These are phyloP conservation scores for Apophysomyces ossiformis DNA, from an alignment of 371 early-diverging fungal species.

Conservation along the genomic window DNA sequence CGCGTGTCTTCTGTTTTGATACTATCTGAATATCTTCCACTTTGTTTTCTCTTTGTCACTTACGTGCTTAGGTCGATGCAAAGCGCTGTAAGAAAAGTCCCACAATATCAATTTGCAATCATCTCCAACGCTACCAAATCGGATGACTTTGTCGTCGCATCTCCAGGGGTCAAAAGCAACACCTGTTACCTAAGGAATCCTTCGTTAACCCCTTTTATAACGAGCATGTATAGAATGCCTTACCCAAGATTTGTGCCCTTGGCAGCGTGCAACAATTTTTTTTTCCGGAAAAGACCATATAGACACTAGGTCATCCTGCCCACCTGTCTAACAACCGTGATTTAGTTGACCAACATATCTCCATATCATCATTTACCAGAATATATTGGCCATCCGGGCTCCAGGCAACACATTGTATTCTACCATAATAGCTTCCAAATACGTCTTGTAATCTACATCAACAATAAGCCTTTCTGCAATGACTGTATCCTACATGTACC, in stretches of 20 bases:
- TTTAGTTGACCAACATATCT: not conserved
- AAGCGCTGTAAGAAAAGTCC: slow-evolving; percentile 84
- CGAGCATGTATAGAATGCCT: slow-evolving; percentile 16
- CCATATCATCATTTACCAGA: slow-evolving; percentile 55
- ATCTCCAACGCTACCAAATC: slow-evolving; percentile 89
- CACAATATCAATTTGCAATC: slow-evolving; percentile 82
- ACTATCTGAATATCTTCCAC: not conserved
- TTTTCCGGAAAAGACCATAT: slow-evolving; percentile 83
- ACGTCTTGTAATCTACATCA: slow-evolving; percentile 66
- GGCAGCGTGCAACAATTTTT: slow-evolving; percentile 80
- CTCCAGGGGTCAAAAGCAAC: slow-evolving; percentile 91
- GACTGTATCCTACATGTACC: slow-evolving; percentile 23
- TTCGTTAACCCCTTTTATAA: not conserved
- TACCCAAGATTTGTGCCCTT: slow-evolving; percentile 93
- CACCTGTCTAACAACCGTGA: slow-evolving; percentile 57
- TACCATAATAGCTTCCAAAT: slow-evolving; percentile 80
- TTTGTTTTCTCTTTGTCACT: slow-evolving; percentile 18
- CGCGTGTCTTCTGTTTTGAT: slow-evolving; percentile 10
- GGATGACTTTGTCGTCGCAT: slow-evolving; percentile 77
- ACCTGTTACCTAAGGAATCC: slow-evolving; percentile 58
- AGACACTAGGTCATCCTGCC: slow-evolving; percentile 93
- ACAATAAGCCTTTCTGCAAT: not conserved
- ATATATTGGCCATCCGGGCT: slow-evolving; percentile 89
- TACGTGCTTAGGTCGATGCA: slow-evolving; percentile 72
- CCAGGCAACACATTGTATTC: slow-evolving; percentile 85